These are phyloP conservation scores for Verbena officinalis DNA, from an alignment of 257 asterid species.

Conservation along the genomic window DNA sequence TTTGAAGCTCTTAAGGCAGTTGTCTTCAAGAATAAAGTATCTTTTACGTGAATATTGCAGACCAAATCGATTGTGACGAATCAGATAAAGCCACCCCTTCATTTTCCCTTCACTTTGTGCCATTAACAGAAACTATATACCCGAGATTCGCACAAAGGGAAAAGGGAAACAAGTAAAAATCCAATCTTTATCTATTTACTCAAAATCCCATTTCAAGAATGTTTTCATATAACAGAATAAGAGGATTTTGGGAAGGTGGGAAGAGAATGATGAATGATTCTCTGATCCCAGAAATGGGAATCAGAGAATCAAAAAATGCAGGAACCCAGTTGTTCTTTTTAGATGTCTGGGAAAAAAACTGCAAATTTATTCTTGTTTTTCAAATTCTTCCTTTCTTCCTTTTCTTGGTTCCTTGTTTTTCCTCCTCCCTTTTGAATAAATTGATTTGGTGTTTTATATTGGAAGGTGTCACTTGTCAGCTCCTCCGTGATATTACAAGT, in stretches of 20 bases:
- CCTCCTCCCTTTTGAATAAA: slow-evolving; percentile 33
- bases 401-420: slow-evolving; percentile 15
- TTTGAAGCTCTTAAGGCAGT: slow-evolving; percentile 87
- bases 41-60: slow-evolving; percentile 84
- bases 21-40: slow-evolving; percentile 77
- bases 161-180: slow-evolving; percentile 25
- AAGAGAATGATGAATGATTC: slow-evolving; percentile 47
- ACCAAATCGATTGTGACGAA: slow-evolving; percentile 75
- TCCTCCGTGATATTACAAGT: slow-evolving; percentile 24
- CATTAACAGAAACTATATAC: slow-evolving; percentile 31
- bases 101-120: slow-evolving; percentile 63
- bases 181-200: slow-evolving; percentile 15
- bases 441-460: slow-evolving; percentile 36
- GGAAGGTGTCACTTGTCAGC: slow-evolving; percentile 22
- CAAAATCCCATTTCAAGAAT: slow-evolving; percentile 33
- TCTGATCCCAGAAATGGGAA: slow-evolving; percentile 73
- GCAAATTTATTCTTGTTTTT: not conserved
- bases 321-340: slow-evolving; percentile 29
- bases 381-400: not conserved
- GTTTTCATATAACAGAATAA: slow-evolving; percentile 5
- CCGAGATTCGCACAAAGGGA: slow-evolving; percentile 4
- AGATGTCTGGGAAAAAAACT: slow-evolving; percentile 30
- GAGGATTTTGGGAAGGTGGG: not conserved
- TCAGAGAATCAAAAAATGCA: slow-evolving; percentile 63
- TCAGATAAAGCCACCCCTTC: slow-evolving; percentile 89